Evolutionary conservation across 73 alveolate genomes (phyloP), one percentile per base, ranked within the genome.

Genomic region (Loxodes magnus): DNA sequence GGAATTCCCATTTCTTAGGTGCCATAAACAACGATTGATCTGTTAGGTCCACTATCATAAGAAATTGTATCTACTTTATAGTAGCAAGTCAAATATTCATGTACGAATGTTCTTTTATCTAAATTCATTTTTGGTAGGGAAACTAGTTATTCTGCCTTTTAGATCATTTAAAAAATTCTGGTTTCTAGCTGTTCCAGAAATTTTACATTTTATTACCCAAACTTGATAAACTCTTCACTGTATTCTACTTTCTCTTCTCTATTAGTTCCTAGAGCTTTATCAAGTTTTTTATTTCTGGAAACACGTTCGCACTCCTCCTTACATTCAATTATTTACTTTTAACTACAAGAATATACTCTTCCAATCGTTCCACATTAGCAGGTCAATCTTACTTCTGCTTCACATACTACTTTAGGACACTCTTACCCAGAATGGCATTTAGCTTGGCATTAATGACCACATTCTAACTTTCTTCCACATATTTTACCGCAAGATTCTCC

Each of bases 371-470:
- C 62, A 31, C 89, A 75, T 21, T 54, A 37, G 58, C 89, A 75
- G 28, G 17, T 51, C 27, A 59, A 35, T 23, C 66, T 43, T 10
- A 75, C 56, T 33, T 67, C 78, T 0, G 79, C 89, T 25, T 58
- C 68, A 27, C 89, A 75, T 5, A 72, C 75, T 21, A 10, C 59
- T 10, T 29, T 56, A 1, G 82, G 83, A 37, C 89, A 75, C 14
- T 35, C 37, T 5, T 56, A 66, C 44, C 50, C 74, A 14, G 22
- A 10, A 25, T 76, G 90, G 64, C 90, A 76, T 34, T 31, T 60
- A 31, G 51, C 56, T 22, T 43, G 34, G 67, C 90, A 76, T 12
- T 4, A 48, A 48, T 76, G 90, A 9, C 77, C 83, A 27, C 87
- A 73, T 4, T 64, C 65, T 14, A 69, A 65, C 4, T 17, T 33